Evolutionary conservation across 176 grass and related monocot genomes (phyloP).

Genomic region (Luzula sylvatica): DNA sequence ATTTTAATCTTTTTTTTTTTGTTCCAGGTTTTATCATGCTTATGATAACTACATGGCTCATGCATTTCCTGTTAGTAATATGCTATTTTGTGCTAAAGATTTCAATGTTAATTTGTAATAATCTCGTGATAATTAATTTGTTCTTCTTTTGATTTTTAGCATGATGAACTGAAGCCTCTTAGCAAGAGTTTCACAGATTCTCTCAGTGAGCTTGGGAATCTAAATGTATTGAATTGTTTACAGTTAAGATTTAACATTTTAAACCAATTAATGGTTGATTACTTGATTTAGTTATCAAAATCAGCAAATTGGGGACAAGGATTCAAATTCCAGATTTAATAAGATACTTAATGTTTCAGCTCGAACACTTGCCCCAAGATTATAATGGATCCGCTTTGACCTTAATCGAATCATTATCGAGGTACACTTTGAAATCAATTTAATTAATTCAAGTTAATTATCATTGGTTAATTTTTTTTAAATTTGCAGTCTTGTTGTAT

Average conservation of each 20-base stretch:
- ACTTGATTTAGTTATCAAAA: neutral
- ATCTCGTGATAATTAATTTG: neutral
- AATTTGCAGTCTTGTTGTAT: conserved; percentile 79
- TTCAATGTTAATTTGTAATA: neutral
- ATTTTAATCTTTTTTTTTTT: conserved; percentile 14
- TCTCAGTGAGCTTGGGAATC: conserved; percentile 91
- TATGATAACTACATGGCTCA: conserved; percentile 96
- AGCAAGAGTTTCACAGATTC: conserved; percentile 81
- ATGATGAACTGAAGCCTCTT: conserved; percentile 94
- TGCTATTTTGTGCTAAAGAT: no score
- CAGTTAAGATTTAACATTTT: conserved; percentile 30
- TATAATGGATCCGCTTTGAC: conserved; percentile 88
- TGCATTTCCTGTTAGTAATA: conserved; percentile 73
- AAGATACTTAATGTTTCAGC: conserved; percentile 44
- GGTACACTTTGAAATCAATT: conserved; percentile 42
- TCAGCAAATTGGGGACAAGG: neutral
- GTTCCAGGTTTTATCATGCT: conserved; percentile 98
- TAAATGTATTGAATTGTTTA: conserved; percentile 71
- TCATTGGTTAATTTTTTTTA: neutral
- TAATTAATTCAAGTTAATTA: conserved; percentile 8
- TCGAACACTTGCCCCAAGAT: conserved; percentile 64
- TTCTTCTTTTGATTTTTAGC: conserved; percentile 41
- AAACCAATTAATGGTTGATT: neutral
- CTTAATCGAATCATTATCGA: conserved; percentile 91
- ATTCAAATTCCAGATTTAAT: neutral